These are phyloP conservation scores for Albugo laibachii DNA, from an alignment of 352 stramenopile genomes.

Conservation along the genomic window DNA sequence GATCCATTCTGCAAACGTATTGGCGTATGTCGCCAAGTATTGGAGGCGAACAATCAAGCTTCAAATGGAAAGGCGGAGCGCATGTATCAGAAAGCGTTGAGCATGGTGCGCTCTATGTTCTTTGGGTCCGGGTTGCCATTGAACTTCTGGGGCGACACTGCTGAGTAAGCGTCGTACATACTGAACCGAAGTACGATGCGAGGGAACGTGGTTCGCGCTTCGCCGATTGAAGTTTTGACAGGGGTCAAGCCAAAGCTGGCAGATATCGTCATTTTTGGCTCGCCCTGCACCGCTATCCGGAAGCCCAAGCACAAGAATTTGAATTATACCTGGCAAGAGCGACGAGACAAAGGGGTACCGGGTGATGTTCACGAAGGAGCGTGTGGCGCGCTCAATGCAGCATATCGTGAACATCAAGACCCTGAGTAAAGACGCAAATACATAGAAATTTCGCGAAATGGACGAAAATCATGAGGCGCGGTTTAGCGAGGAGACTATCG, in stretches of 20 bases:
- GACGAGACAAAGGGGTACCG: no score
- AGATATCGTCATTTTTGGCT: constrained; percentile 4
- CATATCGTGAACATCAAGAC: no score
- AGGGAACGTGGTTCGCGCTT: background rate
- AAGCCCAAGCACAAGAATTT: background rate
- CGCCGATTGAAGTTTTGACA: constrained; percentile 3
- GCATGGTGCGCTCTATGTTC: constrained; percentile 13
- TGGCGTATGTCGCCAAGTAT: constrained; percentile 7
- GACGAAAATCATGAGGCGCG: no score
- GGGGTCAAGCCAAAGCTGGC: constrained; percentile 1
- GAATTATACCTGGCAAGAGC: no score
- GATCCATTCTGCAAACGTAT: constrained; percentile 12
- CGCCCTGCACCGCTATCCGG: constrained; percentile 3
- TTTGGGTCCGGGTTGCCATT: constrained; percentile 12
- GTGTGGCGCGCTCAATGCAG: no score
- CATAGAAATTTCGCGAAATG: no score
- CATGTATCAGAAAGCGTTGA: constrained; percentile 14
- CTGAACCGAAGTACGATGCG: background rate
- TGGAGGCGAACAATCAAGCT: constrained; percentile 10
- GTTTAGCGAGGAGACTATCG: no score
- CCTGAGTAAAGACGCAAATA: no score
- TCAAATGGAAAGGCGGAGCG: constrained; percentile 15
- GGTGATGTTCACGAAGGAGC: no score
- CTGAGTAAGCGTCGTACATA: background rate
- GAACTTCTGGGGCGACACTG: background rate